Evolutionary conservation across 164 flowering plant species (phyloP).

Genomic region (Stephania yunnanensis): DNA sequence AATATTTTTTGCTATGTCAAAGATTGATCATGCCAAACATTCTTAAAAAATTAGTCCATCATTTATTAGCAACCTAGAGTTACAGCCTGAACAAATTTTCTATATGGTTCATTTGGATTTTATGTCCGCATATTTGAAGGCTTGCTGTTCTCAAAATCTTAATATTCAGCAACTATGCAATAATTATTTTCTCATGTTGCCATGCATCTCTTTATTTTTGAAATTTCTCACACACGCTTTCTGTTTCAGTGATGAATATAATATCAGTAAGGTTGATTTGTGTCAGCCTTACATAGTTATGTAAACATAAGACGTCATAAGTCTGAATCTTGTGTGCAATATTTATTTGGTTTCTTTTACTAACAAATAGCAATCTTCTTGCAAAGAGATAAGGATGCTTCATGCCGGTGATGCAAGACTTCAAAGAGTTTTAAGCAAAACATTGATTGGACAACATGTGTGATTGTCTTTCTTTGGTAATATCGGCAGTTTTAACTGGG

Average conservation of each 20-base stretch:
- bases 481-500: neutral
- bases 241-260: neutral
- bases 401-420: neutral
- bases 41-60: neutral
- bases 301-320: neutral
- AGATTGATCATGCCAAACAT: too few species aligned
- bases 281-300: neutral
- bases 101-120: neutral
- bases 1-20: neutral
- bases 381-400: neutral
- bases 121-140: too few species aligned
- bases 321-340: neutral
- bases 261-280: neutral
- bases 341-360: neutral
- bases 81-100: neutral
- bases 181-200: neutral
- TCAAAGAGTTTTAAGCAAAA: neutral
- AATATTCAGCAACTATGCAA: neutral
- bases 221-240: too few species aligned
- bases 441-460: neutral
- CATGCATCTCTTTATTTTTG: neutral
- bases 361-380: neutral
- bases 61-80: neutral
- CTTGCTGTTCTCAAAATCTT: neutral
- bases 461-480: neutral